Percentiles rank a stretch among this genome's conserved stretches.
Evolutionary conservation across 129 eudicot species (phyloP).

Genomic region (Arctium lappa): DNA sequence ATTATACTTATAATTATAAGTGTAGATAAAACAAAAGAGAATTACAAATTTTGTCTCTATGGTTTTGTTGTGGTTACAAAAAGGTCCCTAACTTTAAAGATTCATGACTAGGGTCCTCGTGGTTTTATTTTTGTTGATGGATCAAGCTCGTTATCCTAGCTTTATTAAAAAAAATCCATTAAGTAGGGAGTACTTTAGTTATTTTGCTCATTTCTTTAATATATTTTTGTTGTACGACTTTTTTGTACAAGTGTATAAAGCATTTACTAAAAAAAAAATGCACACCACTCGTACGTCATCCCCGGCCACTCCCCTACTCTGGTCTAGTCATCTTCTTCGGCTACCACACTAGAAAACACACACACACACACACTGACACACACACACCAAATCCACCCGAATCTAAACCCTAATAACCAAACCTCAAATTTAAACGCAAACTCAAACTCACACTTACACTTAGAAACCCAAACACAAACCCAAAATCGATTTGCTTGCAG

Average conservation of each 20-base stretch:
- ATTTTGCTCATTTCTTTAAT: not conserved
- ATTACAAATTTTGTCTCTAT: not conserved
- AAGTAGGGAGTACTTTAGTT: not conserved
- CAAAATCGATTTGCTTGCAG: not conserved
- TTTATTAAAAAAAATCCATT: not conserved
- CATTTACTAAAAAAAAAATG: no score
- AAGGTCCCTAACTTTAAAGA: not conserved
- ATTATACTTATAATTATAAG: conserved; percentile 8
- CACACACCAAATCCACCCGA: not conserved
- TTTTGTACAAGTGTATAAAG: not conserved
- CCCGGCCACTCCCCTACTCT: not conserved
- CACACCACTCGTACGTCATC: no score
- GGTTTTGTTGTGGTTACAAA: not conserved
- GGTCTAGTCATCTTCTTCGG: not conserved
- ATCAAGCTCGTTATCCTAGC: not conserved
- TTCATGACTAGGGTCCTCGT: not conserved
- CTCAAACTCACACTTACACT: not conserved
- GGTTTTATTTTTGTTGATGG: not conserved
- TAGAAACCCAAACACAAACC: not conserved
- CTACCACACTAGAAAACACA: not conserved
- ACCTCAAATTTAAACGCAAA: not conserved
- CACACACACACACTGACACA: not conserved
- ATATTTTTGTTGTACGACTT: not conserved
- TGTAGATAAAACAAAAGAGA: not conserved
- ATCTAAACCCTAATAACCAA: not conserved